Conservation (phyloP, 306 rosid species). For the Vicia villosa region DNA sequence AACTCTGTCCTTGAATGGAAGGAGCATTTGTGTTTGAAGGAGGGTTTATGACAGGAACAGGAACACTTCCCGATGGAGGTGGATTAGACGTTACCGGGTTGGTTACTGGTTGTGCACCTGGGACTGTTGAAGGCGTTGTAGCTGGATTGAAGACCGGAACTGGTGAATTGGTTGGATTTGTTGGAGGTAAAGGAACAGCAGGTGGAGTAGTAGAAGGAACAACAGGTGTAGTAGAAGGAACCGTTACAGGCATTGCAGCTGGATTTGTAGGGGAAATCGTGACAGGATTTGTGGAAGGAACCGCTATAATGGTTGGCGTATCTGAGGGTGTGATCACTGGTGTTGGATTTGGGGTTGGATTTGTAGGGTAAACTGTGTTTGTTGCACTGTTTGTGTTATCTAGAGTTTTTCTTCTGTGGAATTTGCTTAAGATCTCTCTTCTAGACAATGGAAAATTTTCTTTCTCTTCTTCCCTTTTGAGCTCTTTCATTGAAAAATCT, state of each 20-base stretch:
- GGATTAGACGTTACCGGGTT: slow-evolving; percentile 83
- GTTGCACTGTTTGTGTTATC: slow-evolving; percentile 52
- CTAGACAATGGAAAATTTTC: slow-evolving; percentile 44
- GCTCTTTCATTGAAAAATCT: slow-evolving; percentile 50
- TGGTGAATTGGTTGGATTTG: slow-evolving; percentile 54
- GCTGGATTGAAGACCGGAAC: slow-evolving; percentile 42
- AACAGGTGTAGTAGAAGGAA: slow-evolving; percentile 71
- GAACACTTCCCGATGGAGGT: slow-evolving; percentile 61
- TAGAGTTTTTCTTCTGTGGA: slow-evolving; percentile 44
- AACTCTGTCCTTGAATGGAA: slow-evolving; percentile 68
- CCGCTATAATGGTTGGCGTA: slow-evolving; percentile 72
- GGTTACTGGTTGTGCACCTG: slow-evolving; percentile 58
- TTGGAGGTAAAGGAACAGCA: slow-evolving; percentile 53
- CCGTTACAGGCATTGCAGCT: slow-evolving; percentile 55
- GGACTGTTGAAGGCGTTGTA: slow-evolving; percentile 53
- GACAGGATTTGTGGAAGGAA: slow-evolving; percentile 80
- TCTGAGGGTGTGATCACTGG: slow-evolving; percentile 52
- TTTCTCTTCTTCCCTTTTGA: slow-evolving; percentile 50
- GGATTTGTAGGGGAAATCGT: slow-evolving; percentile 69
- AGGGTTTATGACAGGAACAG: slow-evolving; percentile 70
- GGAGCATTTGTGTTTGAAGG: slow-evolving; percentile 59
- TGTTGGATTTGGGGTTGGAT: slow-evolving; percentile 47
- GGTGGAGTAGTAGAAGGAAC: slow-evolving; percentile 65
- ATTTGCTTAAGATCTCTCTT: slow-evolving; percentile 45
- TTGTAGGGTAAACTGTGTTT: slow-evolving; percentile 62